Evolutionary conservation across 2,329 filamentous ascomycete genomes (phyloP).

Genomic region (Coleophoma cylindrospora): DNA sequence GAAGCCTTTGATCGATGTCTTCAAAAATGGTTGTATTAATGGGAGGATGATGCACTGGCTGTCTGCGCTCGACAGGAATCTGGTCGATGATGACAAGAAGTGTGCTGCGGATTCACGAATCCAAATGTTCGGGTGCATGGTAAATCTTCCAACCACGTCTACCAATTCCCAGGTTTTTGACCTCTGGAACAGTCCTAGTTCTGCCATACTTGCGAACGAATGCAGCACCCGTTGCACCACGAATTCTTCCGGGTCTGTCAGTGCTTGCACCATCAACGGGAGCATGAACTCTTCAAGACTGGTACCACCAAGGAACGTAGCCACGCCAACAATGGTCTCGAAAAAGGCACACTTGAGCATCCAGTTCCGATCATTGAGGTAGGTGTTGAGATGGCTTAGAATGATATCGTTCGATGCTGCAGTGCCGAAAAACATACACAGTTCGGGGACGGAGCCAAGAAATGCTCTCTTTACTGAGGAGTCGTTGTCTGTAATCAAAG

Average conservation of each 20-base stretch:
- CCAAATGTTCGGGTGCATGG: conserved; percentile 93
- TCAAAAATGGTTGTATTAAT: conserved; percentile 76
- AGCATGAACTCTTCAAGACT: conserved; percentile 93
- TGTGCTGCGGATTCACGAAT: conserved; percentile 85
- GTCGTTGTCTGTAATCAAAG: conserved; percentile 81
- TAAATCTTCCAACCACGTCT: conserved; percentile 76
- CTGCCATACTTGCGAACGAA: conserved; percentile 82
- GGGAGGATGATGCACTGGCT: conserved; percentile 79
- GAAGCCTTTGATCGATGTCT: conserved; percentile 63
- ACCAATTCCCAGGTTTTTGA: conserved; percentile 83
- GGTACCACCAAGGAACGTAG: conserved; percentile 81
- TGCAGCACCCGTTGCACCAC: conserved; percentile 88
- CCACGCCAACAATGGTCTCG: conserved; percentile 89
- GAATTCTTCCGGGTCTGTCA: conserved; percentile 89
- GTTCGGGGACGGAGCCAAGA: conserved; percentile 80
- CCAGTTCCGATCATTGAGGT: conserved; percentile 95
- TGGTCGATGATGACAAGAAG: conserved; percentile 73
- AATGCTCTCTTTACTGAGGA: conserved; percentile 86
- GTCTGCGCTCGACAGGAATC: conserved; percentile 74
- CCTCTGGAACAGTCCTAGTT: conserved; percentile 80
- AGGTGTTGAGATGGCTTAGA: conserved; percentile 92
- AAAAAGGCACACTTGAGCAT: conserved; percentile 95
- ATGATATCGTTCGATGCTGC: conserved; percentile 94
- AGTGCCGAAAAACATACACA: conserved; percentile 93
- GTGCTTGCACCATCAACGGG: conserved; percentile 89